Evolutionary conservation across 2,329 filamentous ascomycete genomes (phyloP).

Genomic region (Amauroascus verrucosus): DNA sequence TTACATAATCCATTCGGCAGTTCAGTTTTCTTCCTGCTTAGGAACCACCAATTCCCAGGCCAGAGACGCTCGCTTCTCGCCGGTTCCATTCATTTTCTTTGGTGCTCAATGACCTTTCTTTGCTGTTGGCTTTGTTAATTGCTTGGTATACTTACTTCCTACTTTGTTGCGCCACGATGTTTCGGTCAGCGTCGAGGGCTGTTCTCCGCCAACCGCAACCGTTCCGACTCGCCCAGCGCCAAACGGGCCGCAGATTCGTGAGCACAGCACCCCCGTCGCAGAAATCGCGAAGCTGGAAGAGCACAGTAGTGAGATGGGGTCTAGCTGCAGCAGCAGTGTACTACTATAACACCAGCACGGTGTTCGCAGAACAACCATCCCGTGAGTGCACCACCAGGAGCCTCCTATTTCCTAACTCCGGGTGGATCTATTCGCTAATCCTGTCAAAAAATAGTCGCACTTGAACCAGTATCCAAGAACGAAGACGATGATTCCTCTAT

Average conservation of each 20-base stretch:
- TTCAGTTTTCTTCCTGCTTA: constrained; percentile 9
- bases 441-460: not conserved
- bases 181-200: constrained; percentile 17
- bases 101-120: constrained; percentile 2
- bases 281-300: constrained; percentile 74
- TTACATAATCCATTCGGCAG: constrained; percentile 9
- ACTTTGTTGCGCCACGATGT: constrained; percentile 16
- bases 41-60: constrained; percentile 1
- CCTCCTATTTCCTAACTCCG: not conserved
- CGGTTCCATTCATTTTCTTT: constrained; percentile 6
- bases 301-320: constrained; percentile 60
- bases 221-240: constrained; percentile 14
- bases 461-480: constrained; percentile 2
- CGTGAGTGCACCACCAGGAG: constrained; percentile 46
- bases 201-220: constrained; percentile 20
- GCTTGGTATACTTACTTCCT: constrained; percentile 3
- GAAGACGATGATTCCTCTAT: constrained; percentile 10
- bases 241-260: constrained; percentile 39
- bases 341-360: constrained; percentile 82
- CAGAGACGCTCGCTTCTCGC: not conserved
- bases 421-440: not conserved
- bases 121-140: not conserved
- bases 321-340: constrained; percentile 69
- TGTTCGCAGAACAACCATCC: constrained; percentile 73
- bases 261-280: constrained; percentile 47